These are phyloP conservation scores for Aureobasidium sp. DNA, from an alignment of 2,329 filamentous ascomycete genomes.

Conservation along the genomic window DNA sequence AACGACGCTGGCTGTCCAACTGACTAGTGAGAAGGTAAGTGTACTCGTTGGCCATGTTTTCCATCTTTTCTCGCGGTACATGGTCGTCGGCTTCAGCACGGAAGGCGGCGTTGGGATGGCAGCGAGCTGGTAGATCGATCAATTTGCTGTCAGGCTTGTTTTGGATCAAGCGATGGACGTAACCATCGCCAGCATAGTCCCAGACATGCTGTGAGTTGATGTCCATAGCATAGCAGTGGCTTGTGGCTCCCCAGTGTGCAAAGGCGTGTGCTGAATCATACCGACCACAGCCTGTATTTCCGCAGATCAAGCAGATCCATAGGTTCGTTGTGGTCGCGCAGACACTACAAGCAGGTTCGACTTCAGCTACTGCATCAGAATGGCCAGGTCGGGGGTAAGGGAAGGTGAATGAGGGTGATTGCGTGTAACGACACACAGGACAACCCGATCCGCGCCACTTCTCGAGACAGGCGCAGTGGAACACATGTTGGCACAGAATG, in stretches of 20 bases:
- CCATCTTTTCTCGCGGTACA: conserved; percentile 63
- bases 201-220: conserved; percentile 91
- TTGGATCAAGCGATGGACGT: conserved; percentile 91
- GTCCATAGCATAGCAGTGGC: conserved; percentile 88
- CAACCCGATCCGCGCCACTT: conserved; percentile 95
- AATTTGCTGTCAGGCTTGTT: conserved; percentile 89
- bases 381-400: conserved; percentile 29
- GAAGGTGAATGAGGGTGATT: conserved; percentile 44
- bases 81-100: conserved; percentile 50
- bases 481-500: conserved; percentile 94
- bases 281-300: conserved; percentile 83
- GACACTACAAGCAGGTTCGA: conserved; percentile 68
- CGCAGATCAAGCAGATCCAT: conserved; percentile 94
- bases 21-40: conserved; percentile 89
- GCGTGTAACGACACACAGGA: conserved; percentile 87
- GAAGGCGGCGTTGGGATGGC: conserved; percentile 32
- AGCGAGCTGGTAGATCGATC: conserved; percentile 67
- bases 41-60: conserved; percentile 85
- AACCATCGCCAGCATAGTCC: conserved; percentile 94
- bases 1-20: conserved; percentile 83
- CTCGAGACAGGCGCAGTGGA: conserved; percentile 91
- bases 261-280: conserved; percentile 94
- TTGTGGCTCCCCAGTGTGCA: conserved; percentile 82
- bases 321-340: conserved; percentile 77
- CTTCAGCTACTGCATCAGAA: conserved; percentile 33